Conservation (phyloP, 257 asterid species). For the Ballota nigra region DNA sequence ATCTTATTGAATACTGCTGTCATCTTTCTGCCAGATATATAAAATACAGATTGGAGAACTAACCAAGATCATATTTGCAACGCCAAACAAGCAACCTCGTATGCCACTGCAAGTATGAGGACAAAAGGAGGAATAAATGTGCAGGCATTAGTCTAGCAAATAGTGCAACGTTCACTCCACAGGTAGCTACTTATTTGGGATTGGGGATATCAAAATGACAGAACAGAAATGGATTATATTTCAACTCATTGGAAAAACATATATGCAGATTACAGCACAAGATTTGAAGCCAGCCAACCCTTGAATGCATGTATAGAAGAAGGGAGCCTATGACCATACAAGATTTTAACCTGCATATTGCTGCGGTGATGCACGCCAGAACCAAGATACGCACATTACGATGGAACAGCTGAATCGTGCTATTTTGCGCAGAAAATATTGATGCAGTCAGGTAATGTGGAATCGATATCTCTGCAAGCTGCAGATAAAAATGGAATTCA, state of each 20-base stretch:
- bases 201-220: neutral
- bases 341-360: conserved; percentile 89
- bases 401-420: conserved; percentile 57
- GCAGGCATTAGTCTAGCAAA: conserved; percentile 19
- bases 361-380: conserved; percentile 63
- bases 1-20: neutral
- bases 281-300: conserved; percentile 12
- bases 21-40: neutral
- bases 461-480: conserved; percentile 87
- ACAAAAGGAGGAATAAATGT: conserved; percentile 33
- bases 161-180: neutral
- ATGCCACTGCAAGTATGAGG: conserved; percentile 64
- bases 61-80: conserved; percentile 96
- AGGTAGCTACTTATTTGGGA: neutral
- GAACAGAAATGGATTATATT: conserved; percentile 3
- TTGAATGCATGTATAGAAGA: conserved; percentile 28
- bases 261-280: neutral
- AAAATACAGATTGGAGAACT: conserved; percentile 32
- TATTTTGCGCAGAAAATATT: conserved; percentile 88
- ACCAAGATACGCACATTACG: conserved; percentile 67
- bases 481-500: conserved; percentile 29
- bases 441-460: conserved; percentile 90
- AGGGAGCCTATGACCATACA: conserved; percentile 61
- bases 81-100: conserved; percentile 80
- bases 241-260: neutral